phyloP scores from a whole-genome alignment of 2,329 filamentous ascomycete species.

The Stachybotrys echinatus region DNA sequence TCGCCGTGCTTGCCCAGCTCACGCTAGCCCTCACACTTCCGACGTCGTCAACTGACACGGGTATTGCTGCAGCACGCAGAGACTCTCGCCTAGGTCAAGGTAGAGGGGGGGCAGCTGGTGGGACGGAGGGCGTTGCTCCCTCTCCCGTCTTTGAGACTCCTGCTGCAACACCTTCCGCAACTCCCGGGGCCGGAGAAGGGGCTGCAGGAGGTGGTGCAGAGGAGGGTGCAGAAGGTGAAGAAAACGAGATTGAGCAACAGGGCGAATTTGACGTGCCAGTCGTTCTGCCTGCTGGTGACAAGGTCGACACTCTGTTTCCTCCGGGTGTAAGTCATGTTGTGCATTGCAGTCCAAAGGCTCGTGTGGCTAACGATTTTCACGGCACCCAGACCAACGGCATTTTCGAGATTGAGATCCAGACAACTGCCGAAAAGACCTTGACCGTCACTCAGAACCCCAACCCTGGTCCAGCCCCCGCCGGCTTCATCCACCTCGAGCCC shows the following conservation, averaged over 20 bases:
- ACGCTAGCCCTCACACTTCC: neutral
- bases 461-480: conserved; percentile 25
- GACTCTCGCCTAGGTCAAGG: neutral
- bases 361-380: neutral
- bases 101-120: neutral
- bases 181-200: neutral
- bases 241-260: conserved; percentile 23
- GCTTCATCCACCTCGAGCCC: conserved; percentile 31
- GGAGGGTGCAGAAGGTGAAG: conserved; percentile 10
- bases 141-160: neutral
- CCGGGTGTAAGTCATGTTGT: conserved; percentile 21
- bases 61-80: neutral
- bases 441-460: conserved; percentile 30
- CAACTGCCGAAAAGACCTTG: conserved; percentile 23
- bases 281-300: conserved; percentile 24
- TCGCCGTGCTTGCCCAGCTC: neutral
- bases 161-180: neutral
- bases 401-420: conserved; percentile 34
- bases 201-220: conserved; percentile 6
- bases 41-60: neutral
- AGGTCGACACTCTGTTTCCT: conserved; percentile 22
- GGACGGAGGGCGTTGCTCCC: neutral
- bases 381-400: conserved; percentile 18
- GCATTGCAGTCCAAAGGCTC: neutral
- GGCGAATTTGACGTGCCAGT: conserved; percentile 22